Evolutionary conservation across 2,329 filamentous ascomycete species (phyloP), one percentile per base, ranked within the genome.

Genomic region (Septoria petroselini): DNA sequence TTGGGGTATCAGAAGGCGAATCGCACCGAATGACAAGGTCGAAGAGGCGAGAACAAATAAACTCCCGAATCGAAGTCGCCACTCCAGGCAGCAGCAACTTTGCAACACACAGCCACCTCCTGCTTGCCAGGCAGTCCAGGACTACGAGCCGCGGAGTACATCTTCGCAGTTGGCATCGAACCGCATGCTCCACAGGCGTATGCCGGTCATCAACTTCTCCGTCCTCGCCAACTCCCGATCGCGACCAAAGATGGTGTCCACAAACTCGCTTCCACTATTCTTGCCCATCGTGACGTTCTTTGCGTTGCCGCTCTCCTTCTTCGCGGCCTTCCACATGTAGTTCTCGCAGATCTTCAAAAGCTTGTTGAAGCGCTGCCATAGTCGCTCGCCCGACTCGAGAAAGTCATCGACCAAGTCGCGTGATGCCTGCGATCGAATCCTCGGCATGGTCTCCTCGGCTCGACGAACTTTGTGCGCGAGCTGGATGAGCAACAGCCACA

Each of bases 141-240:
- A n/a, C n/a, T n/a, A n/a, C n/a, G n/a, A n/a, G 59, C 76, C 68
- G 55, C 76, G 75, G 52, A 97, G 76, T 61, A 97, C 91, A 21
- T 91, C 87, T 64, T 95, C 88, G 73, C 90, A 95, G 76, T 97
- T 96, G 70, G 88, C 88, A 65, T 96, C 90, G 70, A 96, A 98
- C 39, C 91, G 86, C 72, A 94, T 82, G 69, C 87, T 90, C 88
- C 91, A 98, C 29, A 91, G 77, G 41, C 88, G 82, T 65, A 95
- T 84, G 57, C 83, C 84, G 58, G 87, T 83, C 89, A 97, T 97
- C 71, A 96, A 82, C 71, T 86, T 88, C 76, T 96, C 89, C 2
- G 91, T 96, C 71, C 84, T 84, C 69, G 91, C 84, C 48, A 96
- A 78, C 73, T 96, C 88, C 56, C 90, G 82, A 66, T 97, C 91